Evolutionary conservation across 2,329 filamentous ascomycete genomes (phyloP).

Genomic region (Colletotrichum sojae): DNA sequence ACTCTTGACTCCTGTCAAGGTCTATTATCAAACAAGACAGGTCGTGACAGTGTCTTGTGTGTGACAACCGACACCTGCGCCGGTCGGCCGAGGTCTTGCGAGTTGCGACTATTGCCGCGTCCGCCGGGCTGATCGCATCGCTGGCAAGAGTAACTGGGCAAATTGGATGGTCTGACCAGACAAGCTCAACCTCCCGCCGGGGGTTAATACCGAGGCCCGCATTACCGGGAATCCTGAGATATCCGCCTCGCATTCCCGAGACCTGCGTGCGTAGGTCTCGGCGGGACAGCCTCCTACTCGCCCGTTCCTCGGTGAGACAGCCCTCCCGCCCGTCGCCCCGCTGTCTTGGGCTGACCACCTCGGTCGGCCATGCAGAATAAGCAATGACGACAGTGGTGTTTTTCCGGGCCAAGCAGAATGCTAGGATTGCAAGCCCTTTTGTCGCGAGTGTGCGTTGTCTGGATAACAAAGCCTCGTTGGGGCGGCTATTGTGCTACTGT

Average conservation of each 20-base stretch:
- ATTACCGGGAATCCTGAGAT: constrained; percentile 34
- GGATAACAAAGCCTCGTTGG: no score
- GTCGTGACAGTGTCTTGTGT: constrained; percentile 26
- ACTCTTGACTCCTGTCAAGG: constrained; percentile 31
- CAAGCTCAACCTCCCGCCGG: constrained; percentile 14
- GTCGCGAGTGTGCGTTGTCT: not conserved
- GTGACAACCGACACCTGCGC: constrained; percentile 23
- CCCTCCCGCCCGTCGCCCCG: constrained; percentile 1
- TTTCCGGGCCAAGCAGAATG: not conserved
- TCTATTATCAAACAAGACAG: constrained; percentile 28
- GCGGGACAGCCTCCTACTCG: constrained; percentile 30
- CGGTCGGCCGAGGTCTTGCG: constrained; percentile 14
- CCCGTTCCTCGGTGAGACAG: constrained; percentile 21
- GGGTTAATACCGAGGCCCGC: constrained; percentile 36
- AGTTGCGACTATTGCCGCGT: not conserved
- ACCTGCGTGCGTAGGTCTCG: constrained; percentile 30
- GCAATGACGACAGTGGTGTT: constrained; percentile 23
- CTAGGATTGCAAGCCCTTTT: not conserved
- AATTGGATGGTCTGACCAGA: not conserved
- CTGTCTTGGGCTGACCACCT: constrained; percentile 26
- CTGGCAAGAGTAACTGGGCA: not conserved
- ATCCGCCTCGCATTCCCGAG: constrained; percentile 36
- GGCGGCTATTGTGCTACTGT: no score
- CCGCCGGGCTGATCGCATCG: constrained; percentile 3
- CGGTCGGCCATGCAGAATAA: constrained; percentile 33